Evolutionary conservation across 2,329 filamentous ascomycete genomes (phyloP).

Genomic region (Pyricularia grisea): DNA sequence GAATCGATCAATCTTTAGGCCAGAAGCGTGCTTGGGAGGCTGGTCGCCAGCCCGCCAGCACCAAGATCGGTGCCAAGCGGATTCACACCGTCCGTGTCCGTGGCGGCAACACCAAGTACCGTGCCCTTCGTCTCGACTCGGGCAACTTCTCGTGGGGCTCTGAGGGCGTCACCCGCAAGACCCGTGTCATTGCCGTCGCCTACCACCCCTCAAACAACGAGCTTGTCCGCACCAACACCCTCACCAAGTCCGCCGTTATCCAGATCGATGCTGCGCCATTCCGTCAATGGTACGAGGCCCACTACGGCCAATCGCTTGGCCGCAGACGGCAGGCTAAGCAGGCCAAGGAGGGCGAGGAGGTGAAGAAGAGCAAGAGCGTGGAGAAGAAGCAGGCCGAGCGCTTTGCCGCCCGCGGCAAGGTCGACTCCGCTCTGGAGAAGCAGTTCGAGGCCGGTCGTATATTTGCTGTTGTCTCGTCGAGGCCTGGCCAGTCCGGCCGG

Average conservation of each 20-base stretch:
- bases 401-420: constrained; percentile 78
- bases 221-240: constrained; percentile 99
- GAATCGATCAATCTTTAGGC: constrained; percentile 44
- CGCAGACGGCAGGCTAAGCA: constrained; percentile 75
- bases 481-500: constrained; percentile 95
- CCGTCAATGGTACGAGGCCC: constrained; percentile 99
- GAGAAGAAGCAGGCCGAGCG: constrained; percentile 94
- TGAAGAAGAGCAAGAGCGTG: constrained; percentile 91
- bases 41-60: constrained; percentile 98
- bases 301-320: constrained; percentile 89
- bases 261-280: constrained; percentile 98
- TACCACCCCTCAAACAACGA: constrained; percentile 99
- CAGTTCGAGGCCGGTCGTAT: constrained; percentile 99
- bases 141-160: constrained; percentile 99
- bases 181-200: constrained; percentile 94
- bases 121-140: constrained; percentile 93
- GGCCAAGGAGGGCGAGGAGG: constrained; percentile 54
- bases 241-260: constrained; percentile 97
- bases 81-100: constrained; percentile 32
- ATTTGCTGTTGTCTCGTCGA: constrained; percentile 84
- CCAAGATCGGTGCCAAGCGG: constrained; percentile 73
- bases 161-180: constrained; percentile 97
- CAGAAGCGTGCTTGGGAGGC: constrained; percentile 99
- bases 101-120: constrained; percentile 98
- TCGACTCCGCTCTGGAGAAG: constrained; percentile 85